Base-by-base conservation (phyloP, 2,329 filamentous ascomycete species). In the Myrmaecium sp. region DNA sequence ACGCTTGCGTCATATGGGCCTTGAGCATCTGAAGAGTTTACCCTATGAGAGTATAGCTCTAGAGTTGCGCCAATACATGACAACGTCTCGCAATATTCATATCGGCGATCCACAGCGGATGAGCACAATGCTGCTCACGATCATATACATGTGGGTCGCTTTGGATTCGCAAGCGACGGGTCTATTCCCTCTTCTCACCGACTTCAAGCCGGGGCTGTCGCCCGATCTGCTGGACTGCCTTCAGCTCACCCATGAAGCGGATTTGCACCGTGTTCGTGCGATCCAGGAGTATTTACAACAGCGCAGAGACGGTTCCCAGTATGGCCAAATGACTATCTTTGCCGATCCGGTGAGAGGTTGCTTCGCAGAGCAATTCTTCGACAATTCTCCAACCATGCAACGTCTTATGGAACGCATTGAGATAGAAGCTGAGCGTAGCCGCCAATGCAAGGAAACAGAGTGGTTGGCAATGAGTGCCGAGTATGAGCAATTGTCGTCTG, bases 141-240 rank as follows among this genome's bases (percentile, higher is more conserved):
- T 69, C 0, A 58, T 76, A 39, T 61, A 68, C 26, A 35, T 72
- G 0, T 79, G 71, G 72, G 41, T 63, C 3, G 37, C 42, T 2
- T 57, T 75, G 41, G 74, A 79, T 33, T 37, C 48, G 7, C 43
- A 40, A n/a, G 60, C 62, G 1, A 44, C 54, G 0, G 7, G 23
- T 0, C 32, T 34, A 1, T 66, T 54, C 24, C 59, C 61, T 0
- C 40, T 74, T 0, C 44, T 79, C 0, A 16, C 25, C 0, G 46
- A 65, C 0, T 72, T 62, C 27, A 51, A 62, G 8, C 65, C 70
- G 0, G 48, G 53, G 0, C 64, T 79, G 24, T 34, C 43, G 0
- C 45, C 61, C 0, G 49, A 60, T 3, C 38, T 64, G 0, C 45
- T 79, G 1, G 58, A 76, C 36, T 49, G 59, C 3, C 48, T 79